Percentiles rank a stretch among this genome's conserved stretches.
phyloP scores from a whole-genome alignment of 2,329 filamentous ascomycete genomes.

The Apiospora pterosperma region DNA sequence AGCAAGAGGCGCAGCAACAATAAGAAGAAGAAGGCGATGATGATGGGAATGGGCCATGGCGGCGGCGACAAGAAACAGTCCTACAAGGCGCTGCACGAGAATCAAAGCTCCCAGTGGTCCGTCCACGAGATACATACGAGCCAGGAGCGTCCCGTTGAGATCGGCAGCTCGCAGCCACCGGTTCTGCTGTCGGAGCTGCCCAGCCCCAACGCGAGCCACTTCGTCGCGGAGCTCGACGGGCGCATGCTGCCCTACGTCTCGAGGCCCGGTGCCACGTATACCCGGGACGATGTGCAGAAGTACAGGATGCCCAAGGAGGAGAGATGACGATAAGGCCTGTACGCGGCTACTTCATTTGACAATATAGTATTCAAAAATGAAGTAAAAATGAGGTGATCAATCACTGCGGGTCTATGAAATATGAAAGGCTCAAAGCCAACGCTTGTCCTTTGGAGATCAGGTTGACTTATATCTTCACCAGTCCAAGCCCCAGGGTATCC shows the following conservation, averaged over 20 bases:
- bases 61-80: neutral
- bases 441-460: too few species aligned
- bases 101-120: neutral
- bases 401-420: too few species aligned
- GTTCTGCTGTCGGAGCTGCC: neutral
- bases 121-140: neutral
- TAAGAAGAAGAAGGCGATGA: neutral
- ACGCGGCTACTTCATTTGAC: too few species aligned
- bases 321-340: neutral
- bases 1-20: neutral
- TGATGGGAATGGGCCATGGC: neutral
- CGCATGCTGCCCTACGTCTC: neutral
- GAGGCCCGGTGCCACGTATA: neutral
- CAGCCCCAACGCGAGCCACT: neutral
- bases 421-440: too few species aligned
- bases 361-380: neutral
- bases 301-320: neutral
- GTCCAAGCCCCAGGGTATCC: too few species aligned
- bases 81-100: neutral
- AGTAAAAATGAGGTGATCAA: too few species aligned
- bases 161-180: neutral
- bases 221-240: neutral
- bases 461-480: too few species aligned
- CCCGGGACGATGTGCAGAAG: neutral
- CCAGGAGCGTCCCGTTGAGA: neutral